Base-by-base conservation (phyloP, 2,329 filamentous ascomycete species). In the Talaromyces islandicus region DNA sequence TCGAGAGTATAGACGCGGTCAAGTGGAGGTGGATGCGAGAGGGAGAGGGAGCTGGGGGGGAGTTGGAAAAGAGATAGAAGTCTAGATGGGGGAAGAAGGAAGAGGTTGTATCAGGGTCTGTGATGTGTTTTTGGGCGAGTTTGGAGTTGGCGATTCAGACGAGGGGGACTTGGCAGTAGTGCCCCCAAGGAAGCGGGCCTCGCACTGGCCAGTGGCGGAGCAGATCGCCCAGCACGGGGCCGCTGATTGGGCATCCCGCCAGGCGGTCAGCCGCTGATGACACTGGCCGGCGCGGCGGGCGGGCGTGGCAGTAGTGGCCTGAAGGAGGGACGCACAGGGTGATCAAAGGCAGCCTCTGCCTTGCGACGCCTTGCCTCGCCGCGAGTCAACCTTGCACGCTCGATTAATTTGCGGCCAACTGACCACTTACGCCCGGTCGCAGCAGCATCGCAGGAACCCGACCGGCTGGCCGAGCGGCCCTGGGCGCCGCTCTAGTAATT, bases 111-210 rank as follows among this genome's bases (percentile, higher is more conserved):
- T 35, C 30, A 55, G 53, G 29, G 53, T 25, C 53, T 55, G 24
- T 51, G 53, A 54, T 59, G 57, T 56, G 54, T 48, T 60, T 60
- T 60, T 60, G 59, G 56, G 59, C 59, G 52, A 60, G 55, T 46
- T 54, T 56, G 54, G 50, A 56, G 59, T 56, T 48, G 50, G 58
- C 43, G n/a, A 43, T 58, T 43, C 41, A 54, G 32, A 54, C 30
- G 57, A 54, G 48, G 10, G 38, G 30, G 43, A 21, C 21, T 19
- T 46, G 43, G 43, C 43, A 46, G 43, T 46, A 46, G 43, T 46
- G 43, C 7, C 21, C 43, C 11, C 50, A 59, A 55, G 25, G 32
- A 56, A 56, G 58, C 58, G 52, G 58, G 48, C 54, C 51, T 60
- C 54, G 52, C 29, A 25, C 53, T 55, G 32, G 52, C 38, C 59